Base-by-base conservation (phyloP, 2,329 filamentous ascomycete genomes). In the Fusarium sp. region DNA sequence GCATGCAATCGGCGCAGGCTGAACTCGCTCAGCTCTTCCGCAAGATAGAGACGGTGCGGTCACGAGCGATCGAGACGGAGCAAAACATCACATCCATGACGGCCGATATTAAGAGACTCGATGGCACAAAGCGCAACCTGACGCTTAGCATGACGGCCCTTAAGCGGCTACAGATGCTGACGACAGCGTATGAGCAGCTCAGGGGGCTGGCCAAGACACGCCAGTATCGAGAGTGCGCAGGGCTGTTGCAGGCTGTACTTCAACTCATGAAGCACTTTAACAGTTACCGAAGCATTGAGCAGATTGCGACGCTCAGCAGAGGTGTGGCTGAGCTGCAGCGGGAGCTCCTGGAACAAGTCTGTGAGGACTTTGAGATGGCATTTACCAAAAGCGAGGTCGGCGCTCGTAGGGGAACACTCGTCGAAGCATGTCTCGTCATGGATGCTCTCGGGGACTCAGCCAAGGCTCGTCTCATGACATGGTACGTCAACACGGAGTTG, bases 221-320 rank as follows among this genome's bases (percentile, higher is more conserved):
- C 66, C 97, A 99, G 82, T 99, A 99, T 82, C 89, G 94, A 73
- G 97, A 99, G 82, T 98, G 97, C 81, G 95, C 96, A 17, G 95
- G 97, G 78, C 87, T 99, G 69, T 87, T 99, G 66, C 95, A 98
- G 85, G 97, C 97, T 11, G 97, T 99, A 35, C 90, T 99, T 68
- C 97, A 99, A 88, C 91, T 99, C 54, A 98, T 98, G 94, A 94
- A 94, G 76, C 95, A 99, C 84, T 99, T 99, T 89, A 97, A 98
- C 85, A 97, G 94, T 83, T 99, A 98, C 82, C 89, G 97, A 68
- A 98, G 95, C 78, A 98, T 99, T 77, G 96, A 98, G 81, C 97
- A 99, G 87, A 98, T 99, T 81, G 97, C 97, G 32, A 94, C 94
- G 1, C 87, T 99, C 72, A 97, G 95, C 80, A 91, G 95, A 61